phyloP scores from a whole-genome alignment of 352 stramenopile genomes.

The Globisporangium irregulare region DNA sequence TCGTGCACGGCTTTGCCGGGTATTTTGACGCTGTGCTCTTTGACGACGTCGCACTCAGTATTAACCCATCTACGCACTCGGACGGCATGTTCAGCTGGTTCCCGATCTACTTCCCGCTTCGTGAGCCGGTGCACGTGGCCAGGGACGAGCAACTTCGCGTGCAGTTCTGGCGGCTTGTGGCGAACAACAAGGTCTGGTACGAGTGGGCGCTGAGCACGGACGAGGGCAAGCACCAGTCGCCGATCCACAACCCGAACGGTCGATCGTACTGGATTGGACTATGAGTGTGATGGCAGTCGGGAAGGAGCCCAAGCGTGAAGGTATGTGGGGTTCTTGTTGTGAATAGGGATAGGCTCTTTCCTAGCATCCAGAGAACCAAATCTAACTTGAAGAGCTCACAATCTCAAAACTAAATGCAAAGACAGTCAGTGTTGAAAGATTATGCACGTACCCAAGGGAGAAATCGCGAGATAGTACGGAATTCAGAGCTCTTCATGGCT shows the following conservation, averaged over 20 bases:
- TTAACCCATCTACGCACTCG: conserved; percentile 94
- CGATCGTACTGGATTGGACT: conserved; percentile 95
- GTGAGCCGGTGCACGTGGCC: conserved; percentile 83
- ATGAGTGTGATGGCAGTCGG: conserved; percentile 27
- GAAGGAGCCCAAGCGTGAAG: not conserved
- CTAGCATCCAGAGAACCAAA: too few species aligned
- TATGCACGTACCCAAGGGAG: not conserved
- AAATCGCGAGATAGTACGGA: not conserved
- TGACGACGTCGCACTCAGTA: conserved; percentile 92
- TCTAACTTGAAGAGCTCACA: not conserved
- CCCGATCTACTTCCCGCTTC: conserved; percentile 97
- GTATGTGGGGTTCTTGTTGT: not conserved
- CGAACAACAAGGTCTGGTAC: conserved; percentile 95
- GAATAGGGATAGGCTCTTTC: too few species aligned
- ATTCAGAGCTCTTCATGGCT: conserved; percentile 26
- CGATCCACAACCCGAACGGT: conserved; percentile 97
- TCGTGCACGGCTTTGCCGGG: conserved; percentile 94
- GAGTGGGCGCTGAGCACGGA: conserved; percentile 92
- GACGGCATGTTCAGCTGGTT: conserved; percentile 99
- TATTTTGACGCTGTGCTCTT: conserved; percentile 97
- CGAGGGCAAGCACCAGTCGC: conserved; percentile 39
- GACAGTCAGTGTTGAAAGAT: not conserved
- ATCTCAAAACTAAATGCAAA: not conserved
- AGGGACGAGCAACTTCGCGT: conserved; percentile 79
- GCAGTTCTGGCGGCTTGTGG: conserved; percentile 92